Percentiles rank a stretch among this genome's conserved stretches.
These are phyloP conservation scores for Ceratobasidium sp. DNA, from an alignment of 1,284 basidiomycete species.

Conservation along the genomic window DNA sequence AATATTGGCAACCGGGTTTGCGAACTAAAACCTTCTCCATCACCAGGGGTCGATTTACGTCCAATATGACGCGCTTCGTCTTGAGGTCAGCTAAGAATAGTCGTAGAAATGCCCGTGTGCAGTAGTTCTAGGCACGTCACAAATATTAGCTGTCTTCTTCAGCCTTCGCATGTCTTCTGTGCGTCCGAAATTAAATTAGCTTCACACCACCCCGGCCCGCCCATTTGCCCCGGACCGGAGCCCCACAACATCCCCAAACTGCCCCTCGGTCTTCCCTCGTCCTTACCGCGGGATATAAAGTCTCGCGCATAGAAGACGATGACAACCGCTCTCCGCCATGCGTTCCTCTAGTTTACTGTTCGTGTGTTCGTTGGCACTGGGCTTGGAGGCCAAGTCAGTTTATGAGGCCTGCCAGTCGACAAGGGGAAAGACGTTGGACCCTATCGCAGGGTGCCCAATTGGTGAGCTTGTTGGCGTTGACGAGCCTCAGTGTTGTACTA, in stretches of 20 bases:
- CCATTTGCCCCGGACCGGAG: conserved; percentile 41
- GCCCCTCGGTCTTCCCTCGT: neutral
- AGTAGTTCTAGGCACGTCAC: conserved; percentile 21
- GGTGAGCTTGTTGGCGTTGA: conserved; percentile 7
- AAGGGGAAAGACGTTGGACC: conserved; percentile 18
- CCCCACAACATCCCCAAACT: conserved; percentile 25
- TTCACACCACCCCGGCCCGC: conserved; percentile 28
- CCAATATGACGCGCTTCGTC: conserved; percentile 52
- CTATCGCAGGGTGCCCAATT: conserved; percentile 33
- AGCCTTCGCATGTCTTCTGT: neutral
- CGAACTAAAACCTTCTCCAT: conserved; percentile 19
- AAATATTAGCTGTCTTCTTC: conserved; percentile 10
- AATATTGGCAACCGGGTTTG: neutral
- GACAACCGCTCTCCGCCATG: conserved; percentile 2
- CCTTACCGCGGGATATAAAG: conserved; percentile 32
- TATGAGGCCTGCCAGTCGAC: conserved; percentile 41
- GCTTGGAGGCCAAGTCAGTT: conserved; percentile 23
- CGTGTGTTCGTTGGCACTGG: conserved; percentile 37
- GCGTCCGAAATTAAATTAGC: conserved; percentile 4
- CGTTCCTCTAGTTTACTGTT: conserved; percentile 2
- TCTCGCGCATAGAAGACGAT: neutral
- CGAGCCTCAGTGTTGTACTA: neutral
- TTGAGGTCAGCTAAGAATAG: conserved; percentile 48
- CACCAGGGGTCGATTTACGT: conserved; percentile 48
- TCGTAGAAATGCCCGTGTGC: neutral